Base-by-base conservation (phyloP, 352 stramenopile species). In the Phytophthora brassicae region DNA sequence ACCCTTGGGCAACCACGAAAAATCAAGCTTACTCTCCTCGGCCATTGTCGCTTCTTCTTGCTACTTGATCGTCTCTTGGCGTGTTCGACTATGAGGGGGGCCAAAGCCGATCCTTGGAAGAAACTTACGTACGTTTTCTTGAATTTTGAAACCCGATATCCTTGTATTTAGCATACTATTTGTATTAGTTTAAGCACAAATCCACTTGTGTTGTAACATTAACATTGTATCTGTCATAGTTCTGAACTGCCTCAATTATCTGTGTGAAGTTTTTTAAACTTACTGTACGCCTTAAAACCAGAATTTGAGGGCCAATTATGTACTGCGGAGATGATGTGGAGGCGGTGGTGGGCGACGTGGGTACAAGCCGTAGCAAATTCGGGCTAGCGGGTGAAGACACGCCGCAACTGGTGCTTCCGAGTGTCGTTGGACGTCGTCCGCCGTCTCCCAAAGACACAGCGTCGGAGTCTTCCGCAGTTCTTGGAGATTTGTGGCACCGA, bases 261-360 rank as follows among this genome's bases (percentile, higher is more conserved):
- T n/a, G n/a, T n/a, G n/a, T n/a, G n/a, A n/a, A n/a, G n/a, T n/a
- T n/a, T n/a, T n/a, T n/a, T n/a, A n/a, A n/a, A n/a, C n/a, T n/a
- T n/a, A n/a, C 13, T 1, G 29, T 1, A 36, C 26, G 26, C 26
- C 26, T 31, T 31, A 31, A 31, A 7, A 55, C 44, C 60, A 98
- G 26, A 4, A 31, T 31, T 31, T 4, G 4, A 9, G 26, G 8
- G 26, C 26, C 26, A n/a, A n/a, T n/a, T n/a, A 31, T 98, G 94
- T 98, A 98, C 76, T 98, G 94, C 71, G 95, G 94, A 42, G 95
- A 98, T 64, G 95, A 98, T 81, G 97, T 97, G 45, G 94, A 97
- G 60, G 95, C 95, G 2, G 92, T 98, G 55, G 93, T 98, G 58
- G 95, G 95, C 44, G 94, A 98, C 55, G 86, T 98, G 14, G 94